Percentiles rank a stretch among this genome's conserved stretches.
These are phyloP conservation scores for Mortierella sp. DNA, from an alignment of 371 early-diverging fungal genomes.

Conservation along the genomic window DNA sequence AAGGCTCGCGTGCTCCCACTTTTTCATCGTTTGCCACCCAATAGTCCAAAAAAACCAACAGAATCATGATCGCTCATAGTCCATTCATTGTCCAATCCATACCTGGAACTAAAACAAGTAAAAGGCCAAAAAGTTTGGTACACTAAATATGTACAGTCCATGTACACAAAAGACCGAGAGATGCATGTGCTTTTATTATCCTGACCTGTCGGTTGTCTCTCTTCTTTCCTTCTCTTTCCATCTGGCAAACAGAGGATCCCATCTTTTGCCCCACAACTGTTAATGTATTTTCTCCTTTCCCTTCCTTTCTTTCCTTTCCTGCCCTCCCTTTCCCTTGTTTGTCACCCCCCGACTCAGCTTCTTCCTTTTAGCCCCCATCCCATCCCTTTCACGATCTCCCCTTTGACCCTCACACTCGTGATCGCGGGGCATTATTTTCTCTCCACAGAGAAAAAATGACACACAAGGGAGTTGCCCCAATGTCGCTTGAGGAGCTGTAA, in stretches of 20 bases:
- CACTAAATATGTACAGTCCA: not conserved
- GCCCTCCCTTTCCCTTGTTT: not conserved
- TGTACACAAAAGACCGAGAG: not conserved
- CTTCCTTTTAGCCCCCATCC: not conserved
- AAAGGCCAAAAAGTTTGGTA: not conserved
- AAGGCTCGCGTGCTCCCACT: not conserved
- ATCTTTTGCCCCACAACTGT: not conserved
- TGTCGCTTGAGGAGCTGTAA: not conserved
- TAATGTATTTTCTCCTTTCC: not conserved
- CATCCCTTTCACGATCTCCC: constrained; percentile 7
- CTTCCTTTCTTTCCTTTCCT: too few relatives aligned
- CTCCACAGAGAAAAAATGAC: not conserved
- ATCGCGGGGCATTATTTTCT: not conserved
- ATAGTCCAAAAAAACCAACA: not conserved
- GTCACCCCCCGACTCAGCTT: not conserved
- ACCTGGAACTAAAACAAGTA: not conserved
- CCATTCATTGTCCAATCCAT: not conserved
- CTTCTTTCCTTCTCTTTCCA: not conserved
- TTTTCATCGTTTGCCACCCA: not conserved
- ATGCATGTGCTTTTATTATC: not conserved
- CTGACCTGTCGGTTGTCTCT: not conserved
- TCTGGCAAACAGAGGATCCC: not conserved
- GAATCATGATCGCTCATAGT: not conserved
- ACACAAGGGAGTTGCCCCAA: not conserved
- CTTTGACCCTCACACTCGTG: not conserved